A percentile compares a stretch with the other conserved stretches of the same genome.
Conservation (phyloP, 2,329 filamentous ascomycete species). For the Geosmithia putterillii region DNA sequence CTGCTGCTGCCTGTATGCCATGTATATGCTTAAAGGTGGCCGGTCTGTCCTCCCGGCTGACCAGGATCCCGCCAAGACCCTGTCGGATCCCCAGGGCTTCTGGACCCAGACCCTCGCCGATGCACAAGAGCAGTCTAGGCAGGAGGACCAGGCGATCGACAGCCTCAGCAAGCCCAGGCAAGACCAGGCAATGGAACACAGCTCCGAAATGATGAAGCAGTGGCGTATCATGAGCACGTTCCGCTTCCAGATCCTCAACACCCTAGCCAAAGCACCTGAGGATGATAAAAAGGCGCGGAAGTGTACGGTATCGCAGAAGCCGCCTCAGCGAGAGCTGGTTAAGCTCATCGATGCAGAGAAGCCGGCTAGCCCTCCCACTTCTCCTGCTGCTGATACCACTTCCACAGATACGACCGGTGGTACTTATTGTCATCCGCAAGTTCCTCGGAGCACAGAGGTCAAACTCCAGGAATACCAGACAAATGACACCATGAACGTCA, state of each 20-base stretch:
- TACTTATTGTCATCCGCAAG: too few species aligned
- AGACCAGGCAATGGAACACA: neutral
- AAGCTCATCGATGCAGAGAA: conserved; percentile 4
- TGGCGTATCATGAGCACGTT: conserved; percentile 30
- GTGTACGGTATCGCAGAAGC: conserved; percentile 21
- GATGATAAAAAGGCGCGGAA: conserved; percentile 32
- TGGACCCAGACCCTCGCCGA: conserved; percentile 27
- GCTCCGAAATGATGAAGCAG: conserved; percentile 7
- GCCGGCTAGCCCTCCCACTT: neutral
- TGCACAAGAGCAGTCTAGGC: conserved; percentile 16
- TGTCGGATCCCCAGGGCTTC: conserved; percentile 30
- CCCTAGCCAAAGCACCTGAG: conserved; percentile 27
- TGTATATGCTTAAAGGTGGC: conserved; percentile 21
- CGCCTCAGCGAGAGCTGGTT: conserved; percentile 16
- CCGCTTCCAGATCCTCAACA: conserved; percentile 32
- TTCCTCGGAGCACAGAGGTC: conserved; percentile 1
- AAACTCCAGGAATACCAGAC: conserved; percentile 24
- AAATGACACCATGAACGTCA: conserved; percentile 19
- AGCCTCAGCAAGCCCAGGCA: conserved; percentile 1
- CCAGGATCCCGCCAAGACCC: conserved; percentile 13
- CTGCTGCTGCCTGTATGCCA: conserved; percentile 51
- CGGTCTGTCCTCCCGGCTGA: conserved; percentile 13
- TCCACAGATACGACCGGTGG: neutral
- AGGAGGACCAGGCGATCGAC: conserved; percentile 11
- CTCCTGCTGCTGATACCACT: conserved; percentile 1